Conservation (phyloP, 1,284 basidiomycete genomes). For the Ceratobasidium sp. region DNA sequence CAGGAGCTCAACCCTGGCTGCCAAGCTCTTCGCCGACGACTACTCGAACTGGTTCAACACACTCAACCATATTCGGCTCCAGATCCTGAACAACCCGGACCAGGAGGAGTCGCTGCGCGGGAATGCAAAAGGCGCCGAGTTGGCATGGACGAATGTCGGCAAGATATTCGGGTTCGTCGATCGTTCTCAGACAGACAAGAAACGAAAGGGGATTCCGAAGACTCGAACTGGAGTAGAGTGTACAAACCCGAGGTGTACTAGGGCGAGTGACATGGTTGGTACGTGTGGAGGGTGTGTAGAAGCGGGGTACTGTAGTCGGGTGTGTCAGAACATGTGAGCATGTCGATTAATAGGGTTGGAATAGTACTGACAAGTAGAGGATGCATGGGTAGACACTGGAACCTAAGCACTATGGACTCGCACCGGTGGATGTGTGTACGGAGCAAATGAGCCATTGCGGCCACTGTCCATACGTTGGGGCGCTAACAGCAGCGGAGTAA, state of each 20-base stretch:
- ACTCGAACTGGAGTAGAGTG: not conserved
- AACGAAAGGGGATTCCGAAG: not conserved
- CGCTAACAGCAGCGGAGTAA: too few relatives aligned
- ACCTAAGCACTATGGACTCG: not conserved
- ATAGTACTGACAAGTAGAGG: not conserved
- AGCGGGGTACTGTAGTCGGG: slow-evolving; percentile 8
- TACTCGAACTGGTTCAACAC: not conserved
- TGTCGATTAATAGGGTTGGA: not conserved
- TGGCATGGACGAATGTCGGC: slow-evolving; percentile 28
- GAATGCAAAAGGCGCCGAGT: slow-evolving; percentile 7
- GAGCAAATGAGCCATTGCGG: too few relatives aligned
- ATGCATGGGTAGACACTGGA: not conserved
- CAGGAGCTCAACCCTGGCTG: not conserved
- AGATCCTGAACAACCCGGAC: not conserved
- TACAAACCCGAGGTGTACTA: slow-evolving; percentile 6
- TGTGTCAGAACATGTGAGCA: slow-evolving; percentile 8
- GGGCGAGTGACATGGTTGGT: not conserved
- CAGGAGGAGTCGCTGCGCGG: slow-evolving; percentile 4
- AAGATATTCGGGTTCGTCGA: slow-evolving; percentile 22
- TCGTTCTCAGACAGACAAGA: not conserved
- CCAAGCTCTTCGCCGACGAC: slow-evolving; percentile 5
- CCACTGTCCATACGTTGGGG: too few relatives aligned
- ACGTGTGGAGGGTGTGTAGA: not conserved
- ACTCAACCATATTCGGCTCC: not conserved
- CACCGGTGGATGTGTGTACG: not conserved